Percentiles rank a stretch among this genome's conserved stretches.
phyloP scores from a whole-genome alignment of 768 basidiomycete genomes.

The Russula sp. region DNA sequence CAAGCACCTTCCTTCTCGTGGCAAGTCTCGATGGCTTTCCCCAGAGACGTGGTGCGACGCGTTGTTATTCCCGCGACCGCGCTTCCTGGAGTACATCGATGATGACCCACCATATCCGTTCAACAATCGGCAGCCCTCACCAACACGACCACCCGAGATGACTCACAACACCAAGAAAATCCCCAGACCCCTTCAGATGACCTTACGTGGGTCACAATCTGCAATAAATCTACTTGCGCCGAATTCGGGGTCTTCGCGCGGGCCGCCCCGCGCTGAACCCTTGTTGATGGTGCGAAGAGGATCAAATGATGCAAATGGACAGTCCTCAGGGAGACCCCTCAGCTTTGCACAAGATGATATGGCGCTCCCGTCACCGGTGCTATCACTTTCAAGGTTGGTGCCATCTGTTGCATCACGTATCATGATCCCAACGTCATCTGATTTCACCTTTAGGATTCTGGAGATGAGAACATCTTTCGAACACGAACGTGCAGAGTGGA shows the following conservation, averaged over 20 bases:
- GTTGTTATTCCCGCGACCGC: slow-evolving; percentile 69
- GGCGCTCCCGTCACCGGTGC: slow-evolving; percentile 54
- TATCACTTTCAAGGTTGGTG: slow-evolving; percentile 51
- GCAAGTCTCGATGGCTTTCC: slow-evolving; percentile 63
- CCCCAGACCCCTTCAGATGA: not conserved
- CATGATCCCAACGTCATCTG: not conserved
- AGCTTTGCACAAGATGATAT: slow-evolving; percentile 62
- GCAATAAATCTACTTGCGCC: slow-evolving; percentile 14
- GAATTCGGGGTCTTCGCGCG: slow-evolving; percentile 9
- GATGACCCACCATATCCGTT: slow-evolving; percentile 32
- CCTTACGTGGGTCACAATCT: slow-evolving; percentile 9
- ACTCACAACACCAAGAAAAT: not conserved
- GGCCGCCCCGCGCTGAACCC: slow-evolving; percentile 27
- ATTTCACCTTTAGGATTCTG: slow-evolving; percentile 50
- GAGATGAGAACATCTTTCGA: slow-evolving; percentile 60
- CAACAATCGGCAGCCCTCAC: not conserved
- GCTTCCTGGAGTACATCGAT: slow-evolving; percentile 51
- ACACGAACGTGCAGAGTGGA: slow-evolving; percentile 66
- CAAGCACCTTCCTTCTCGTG: slow-evolving; percentile 38
- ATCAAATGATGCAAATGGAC: slow-evolving; percentile 3
- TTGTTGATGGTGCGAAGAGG: slow-evolving; percentile 10
- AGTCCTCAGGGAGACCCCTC: slow-evolving; percentile 43
- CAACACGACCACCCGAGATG: slow-evolving; percentile 9
- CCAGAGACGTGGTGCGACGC: slow-evolving; percentile 84
- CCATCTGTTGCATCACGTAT: not conserved